Base-by-base conservation (phyloP, 2,329 filamentous ascomycete genomes). In the Zymoseptoria brevis region DNA sequence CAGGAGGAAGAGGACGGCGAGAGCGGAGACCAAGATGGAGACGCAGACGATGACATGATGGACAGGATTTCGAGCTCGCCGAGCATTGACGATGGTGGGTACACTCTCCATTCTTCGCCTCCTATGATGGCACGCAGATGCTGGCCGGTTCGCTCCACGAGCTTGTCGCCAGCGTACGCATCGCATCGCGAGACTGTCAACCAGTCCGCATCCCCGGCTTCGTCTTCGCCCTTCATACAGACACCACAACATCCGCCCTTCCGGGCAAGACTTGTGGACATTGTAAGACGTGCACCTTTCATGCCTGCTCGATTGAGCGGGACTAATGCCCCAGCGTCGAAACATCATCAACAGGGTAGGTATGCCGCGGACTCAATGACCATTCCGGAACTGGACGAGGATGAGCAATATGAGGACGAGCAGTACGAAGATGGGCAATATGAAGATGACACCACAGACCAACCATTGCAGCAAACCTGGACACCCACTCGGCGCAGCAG, bases 31-130 rank as follows among this genome's bases (percentile, higher is more conserved):
- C 69, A 67, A 26, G 69, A 69, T 49, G 68, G 68, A 19, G 74
- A 70, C 49, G 72, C 77, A 55, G 83, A 84, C 71, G 86, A 96
- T 75, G 93, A 97, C 75, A 86, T 96, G 86, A 90, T 96, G 88
- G 94, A 97, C 79, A 94, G 94, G 76, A 96, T 99, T 66, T 97
- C 93, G 70, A 97, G 92, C 76, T 97, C 93, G 69, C 94, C 94
- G 72, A 97, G 93, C 69, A 99, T 99, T 76, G 91, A 96, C 81
- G 93, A 97, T 87, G 93, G 93, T 99, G 86, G 83, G 91, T 94
- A 80, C 78, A 76, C 75, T 76, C 69, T 74, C 66, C 71, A 53
- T 45, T 66, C 62, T 64, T 64, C 63, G 53, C 56, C 58, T 49
- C 53, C 64, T 49, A 41, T 58, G 24, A 49, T 55, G 56, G 52